Conservation (phyloP, 2,329 filamentous ascomycete species). For the Xylariaceae sp. region DNA sequence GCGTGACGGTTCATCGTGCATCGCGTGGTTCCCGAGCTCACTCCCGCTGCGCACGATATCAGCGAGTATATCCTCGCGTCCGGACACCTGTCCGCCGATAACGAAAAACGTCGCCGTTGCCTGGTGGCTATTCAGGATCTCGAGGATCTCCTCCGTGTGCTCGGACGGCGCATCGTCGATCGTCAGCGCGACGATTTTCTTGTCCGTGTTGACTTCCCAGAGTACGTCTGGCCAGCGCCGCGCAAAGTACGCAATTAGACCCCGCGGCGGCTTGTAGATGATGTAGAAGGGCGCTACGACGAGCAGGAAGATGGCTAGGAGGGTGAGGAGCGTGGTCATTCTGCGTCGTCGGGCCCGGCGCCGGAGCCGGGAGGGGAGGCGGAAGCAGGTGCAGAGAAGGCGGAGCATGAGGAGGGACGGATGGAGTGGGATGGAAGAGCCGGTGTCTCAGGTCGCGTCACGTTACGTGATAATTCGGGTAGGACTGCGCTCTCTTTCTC, state of each 20-base stretch:
- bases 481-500: background rate
- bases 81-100: conserved; percentile 70
- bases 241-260: conserved; percentile 65
- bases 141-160: conserved; percentile 65
- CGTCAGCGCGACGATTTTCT: conserved; percentile 72
- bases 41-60: conserved; percentile 57
- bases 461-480: background rate
- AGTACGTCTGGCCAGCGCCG: conserved; percentile 71
- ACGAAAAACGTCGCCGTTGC: conserved; percentile 83
- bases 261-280: conserved; percentile 75
- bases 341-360: conserved; percentile 54
- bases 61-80: conserved; percentile 49
- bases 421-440: background rate
- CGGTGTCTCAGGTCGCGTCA: background rate
- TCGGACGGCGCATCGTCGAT: conserved; percentile 80
- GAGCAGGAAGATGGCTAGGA: conserved; percentile 37
- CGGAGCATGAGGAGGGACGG: conserved; percentile 27
- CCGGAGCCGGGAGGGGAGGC: conserved; percentile 51
- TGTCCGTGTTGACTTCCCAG: conserved; percentile 57
- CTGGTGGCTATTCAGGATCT: conserved; percentile 58
- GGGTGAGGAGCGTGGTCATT: conserved; percentile 48
- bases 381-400: conserved; percentile 42
- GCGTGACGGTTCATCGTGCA: conserved; percentile 75
- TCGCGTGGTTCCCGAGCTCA: conserved; percentile 82
- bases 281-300: conserved; percentile 51